phyloP scores from a whole-genome alignment of 2,329 filamentous ascomycete species.

The Fonsecaea nubica region DNA sequence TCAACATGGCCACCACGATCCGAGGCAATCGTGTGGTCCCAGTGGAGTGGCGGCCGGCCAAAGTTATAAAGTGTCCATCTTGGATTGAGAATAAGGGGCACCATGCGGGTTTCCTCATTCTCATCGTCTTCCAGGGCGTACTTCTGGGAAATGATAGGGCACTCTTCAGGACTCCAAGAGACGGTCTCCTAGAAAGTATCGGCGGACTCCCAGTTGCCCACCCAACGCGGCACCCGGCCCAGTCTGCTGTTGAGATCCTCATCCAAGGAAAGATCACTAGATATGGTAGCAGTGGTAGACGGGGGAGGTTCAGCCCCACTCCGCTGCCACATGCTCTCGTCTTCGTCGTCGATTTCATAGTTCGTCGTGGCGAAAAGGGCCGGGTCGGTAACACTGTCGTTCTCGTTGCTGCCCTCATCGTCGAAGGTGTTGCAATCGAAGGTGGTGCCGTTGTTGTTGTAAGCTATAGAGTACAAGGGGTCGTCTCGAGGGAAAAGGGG shows the following conservation, averaged over 20 bases:
- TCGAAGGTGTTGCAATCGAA: background rate
- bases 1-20: no score
- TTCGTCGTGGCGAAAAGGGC: background rate
- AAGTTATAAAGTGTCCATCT: no score
- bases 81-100: no score
- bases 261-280: background rate
- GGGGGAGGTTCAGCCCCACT: background rate
- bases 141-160: no score
- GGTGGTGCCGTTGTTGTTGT: background rate
- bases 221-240: no score
- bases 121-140: background rate
- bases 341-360: background rate
- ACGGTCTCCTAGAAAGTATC: no score
- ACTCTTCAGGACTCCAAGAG: no score
- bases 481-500: background rate
- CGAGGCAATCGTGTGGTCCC: no score
- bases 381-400: background rate
- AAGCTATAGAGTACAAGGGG: background rate
- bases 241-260: background rate
- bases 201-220: no score
- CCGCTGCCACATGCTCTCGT: constrained; percentile 1
- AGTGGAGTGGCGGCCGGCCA: no score
- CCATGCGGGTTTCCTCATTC: background rate
- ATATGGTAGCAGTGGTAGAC: background rate
- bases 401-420: background rate